These are phyloP conservation scores for Myxozyma udenii DNA, from an alignment of 805 yeast genomes.

Conservation along the genomic window DNA sequence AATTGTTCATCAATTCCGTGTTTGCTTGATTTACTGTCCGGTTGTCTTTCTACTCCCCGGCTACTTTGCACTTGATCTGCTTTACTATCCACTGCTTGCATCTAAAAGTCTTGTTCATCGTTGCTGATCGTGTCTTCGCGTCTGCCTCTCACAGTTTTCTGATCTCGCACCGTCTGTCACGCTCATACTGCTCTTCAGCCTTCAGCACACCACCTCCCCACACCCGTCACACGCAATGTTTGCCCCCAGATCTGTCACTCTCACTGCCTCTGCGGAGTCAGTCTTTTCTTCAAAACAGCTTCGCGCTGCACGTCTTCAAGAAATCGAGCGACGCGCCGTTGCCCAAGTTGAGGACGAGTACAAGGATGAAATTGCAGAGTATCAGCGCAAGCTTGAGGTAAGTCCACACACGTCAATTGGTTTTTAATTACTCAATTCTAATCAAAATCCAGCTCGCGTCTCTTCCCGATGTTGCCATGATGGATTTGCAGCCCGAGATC, in stretches of 20 bases:
- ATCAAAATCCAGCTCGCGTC: conserved; percentile 9
- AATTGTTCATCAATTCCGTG: neutral
- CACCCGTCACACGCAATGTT: neutral
- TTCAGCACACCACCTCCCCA: neutral
- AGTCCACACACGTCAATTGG: neutral
- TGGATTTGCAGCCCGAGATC: conserved; percentile 85
- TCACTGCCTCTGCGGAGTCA: conserved; percentile 28
- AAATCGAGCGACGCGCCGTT: conserved; percentile 27
- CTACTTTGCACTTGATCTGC: neutral
- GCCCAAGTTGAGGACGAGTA: conserved; percentile 38
- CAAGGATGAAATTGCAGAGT: conserved; percentile 38
- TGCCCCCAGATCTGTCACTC: conserved; percentile 9
- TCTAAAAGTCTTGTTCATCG: neutral
- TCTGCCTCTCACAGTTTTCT: neutral
- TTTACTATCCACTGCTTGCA: neutral
- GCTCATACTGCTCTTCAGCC: neutral
- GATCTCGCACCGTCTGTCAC: neutral
- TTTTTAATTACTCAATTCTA: neutral
- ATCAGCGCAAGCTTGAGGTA: conserved; percentile 38
- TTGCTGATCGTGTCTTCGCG: neutral
- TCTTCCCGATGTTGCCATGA: conserved; percentile 57
- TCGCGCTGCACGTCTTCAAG: conserved; percentile 22
- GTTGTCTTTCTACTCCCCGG: too few relatives aligned
- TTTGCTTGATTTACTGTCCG: neutral
- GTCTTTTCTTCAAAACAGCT: conserved; percentile 18